Evolutionary conservation across 2,329 filamentous ascomycete genomes (phyloP), one percentile per base, ranked within the genome.

Genomic region (Blumeriella jaapii): DNA sequence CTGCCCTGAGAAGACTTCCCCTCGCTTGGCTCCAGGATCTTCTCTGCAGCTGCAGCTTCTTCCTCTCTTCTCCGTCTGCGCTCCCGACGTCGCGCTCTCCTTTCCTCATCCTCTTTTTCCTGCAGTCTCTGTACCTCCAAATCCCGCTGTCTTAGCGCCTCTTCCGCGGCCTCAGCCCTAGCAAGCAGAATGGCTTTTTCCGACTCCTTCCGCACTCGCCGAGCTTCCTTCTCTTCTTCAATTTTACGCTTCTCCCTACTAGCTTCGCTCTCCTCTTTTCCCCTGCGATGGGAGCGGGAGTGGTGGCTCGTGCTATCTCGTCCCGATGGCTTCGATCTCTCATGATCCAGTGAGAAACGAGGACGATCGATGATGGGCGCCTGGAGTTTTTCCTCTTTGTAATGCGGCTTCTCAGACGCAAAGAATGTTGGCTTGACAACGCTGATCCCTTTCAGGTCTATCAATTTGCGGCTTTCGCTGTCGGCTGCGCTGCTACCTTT

Each of bases 351-450:
- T 5, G 46, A 46, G 29, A 45, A 47, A 2, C 45, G 37, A n/a
- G 39, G 31, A 12, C 45, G 29, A 8, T 50, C 46, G 18, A 44
- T 44, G 14, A 46, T 44, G 18, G 32, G 42, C 17, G 31, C 33
- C 17, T 41, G 41, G 31, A 26, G 22, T 31, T 38, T 45, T 28
- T 40, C 39, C 26, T 47, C 48, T 13, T 41, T 40, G 14, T 38
- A 23, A 35, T 52, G 50, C 11, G 49, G 41, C 19, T 44, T 45
- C 10, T 44, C 33, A 7, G 34, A 44, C 4, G 38, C 41, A 20
- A 54, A 40, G 20, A 53, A 48, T 9, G 46, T 41, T 5, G 36
- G 44, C 27, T 46, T 51, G 7, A 53, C 50, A 5, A 51, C 41
- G 36, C 49, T 52, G 25, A 49, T 41, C 5, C 48, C 47, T 22